phyloP scores from a whole-genome alignment of 1,284 basidiomycete genomes.

The Microbotryomycetes sp. region DNA sequence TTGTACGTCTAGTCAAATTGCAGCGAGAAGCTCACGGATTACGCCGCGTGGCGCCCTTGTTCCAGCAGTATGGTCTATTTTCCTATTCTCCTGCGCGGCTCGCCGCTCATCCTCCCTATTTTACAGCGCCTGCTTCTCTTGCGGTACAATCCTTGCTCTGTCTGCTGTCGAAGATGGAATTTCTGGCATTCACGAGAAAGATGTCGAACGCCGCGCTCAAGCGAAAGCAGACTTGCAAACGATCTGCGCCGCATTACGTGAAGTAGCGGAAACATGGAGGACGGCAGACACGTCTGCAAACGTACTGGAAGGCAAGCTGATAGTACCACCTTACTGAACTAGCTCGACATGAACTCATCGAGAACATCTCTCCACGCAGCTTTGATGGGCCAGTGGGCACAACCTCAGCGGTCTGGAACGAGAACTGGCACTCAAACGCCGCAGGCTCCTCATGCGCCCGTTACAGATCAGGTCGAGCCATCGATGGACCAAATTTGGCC shows the following conservation, averaged over 20 bases:
- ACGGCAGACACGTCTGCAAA: conserved; percentile 21
- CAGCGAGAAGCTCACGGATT: conserved; percentile 10
- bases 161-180: conserved; percentile 23
- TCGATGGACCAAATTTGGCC: neutral
- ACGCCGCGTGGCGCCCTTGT: conserved; percentile 2
- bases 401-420: neutral
- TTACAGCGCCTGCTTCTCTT: conserved; percentile 18
- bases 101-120: neutral
- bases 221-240: conserved; percentile 19
- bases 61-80: conserved; percentile 18
- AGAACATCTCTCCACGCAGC: neutral
- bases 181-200: conserved; percentile 4
- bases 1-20: conserved; percentile 26
- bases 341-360: neutral
- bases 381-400: neutral
- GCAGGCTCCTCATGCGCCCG: neutral
- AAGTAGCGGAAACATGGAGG: conserved; percentile 23
- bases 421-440: neutral
- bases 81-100: neutral
- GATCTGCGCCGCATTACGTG: conserved; percentile 13
- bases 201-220: conserved; percentile 7
- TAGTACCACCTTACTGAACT: neutral
- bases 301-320: conserved; percentile 15
- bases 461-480: neutral
- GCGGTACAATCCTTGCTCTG: conserved; percentile 24